Conservation (phyloP, 1,284 basidiomycete species). For the Agroathelia rolfsii region DNA sequence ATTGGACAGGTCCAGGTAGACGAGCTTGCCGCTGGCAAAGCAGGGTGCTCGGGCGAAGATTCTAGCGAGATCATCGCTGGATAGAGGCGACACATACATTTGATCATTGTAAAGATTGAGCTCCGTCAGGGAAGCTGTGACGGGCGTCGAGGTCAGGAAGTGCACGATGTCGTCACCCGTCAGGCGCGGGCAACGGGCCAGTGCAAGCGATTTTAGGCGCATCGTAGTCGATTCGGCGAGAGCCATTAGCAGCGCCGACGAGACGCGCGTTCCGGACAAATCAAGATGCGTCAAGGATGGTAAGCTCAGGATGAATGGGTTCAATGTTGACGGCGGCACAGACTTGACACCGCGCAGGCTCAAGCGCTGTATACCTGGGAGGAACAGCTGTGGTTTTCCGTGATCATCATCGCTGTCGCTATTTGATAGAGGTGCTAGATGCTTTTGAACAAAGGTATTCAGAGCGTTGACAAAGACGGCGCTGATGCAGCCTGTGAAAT, state of each 20-base stretch:
- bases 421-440: constrained; percentile 44
- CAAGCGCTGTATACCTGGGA: constrained; percentile 74
- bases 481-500: constrained; percentile 92
- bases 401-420: constrained; percentile 37
- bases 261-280: constrained; percentile 76
- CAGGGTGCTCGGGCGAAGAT: constrained; percentile 75
- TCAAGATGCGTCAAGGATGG: constrained; percentile 86
- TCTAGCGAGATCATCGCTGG: constrained; percentile 54
- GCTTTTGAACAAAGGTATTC: constrained; percentile 70
- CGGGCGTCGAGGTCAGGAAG: constrained; percentile 66
- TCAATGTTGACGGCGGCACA: constrained; percentile 61
- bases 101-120: constrained; percentile 85
- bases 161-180: constrained; percentile 71
- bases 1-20: constrained; percentile 88
- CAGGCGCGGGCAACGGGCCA: constrained; percentile 83
- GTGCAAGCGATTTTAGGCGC: constrained; percentile 70
- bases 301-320: constrained; percentile 78
- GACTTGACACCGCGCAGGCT: constrained; percentile 81
- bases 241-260: constrained; percentile 63
- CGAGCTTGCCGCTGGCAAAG: constrained; percentile 66
- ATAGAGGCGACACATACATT: constrained; percentile 78
- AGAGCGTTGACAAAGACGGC: constrained; percentile 79
- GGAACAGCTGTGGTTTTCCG: constrained; percentile 53
- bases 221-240: constrained; percentile 57
- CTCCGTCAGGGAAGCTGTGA: constrained; percentile 60